A percentile compares a stretch with the other conserved stretches of the same genome.
These are phyloP conservation scores for Cryptococcus amylolentus DNA, from an alignment of 1,284 basidiomycete species.

Conservation along the genomic window DNA sequence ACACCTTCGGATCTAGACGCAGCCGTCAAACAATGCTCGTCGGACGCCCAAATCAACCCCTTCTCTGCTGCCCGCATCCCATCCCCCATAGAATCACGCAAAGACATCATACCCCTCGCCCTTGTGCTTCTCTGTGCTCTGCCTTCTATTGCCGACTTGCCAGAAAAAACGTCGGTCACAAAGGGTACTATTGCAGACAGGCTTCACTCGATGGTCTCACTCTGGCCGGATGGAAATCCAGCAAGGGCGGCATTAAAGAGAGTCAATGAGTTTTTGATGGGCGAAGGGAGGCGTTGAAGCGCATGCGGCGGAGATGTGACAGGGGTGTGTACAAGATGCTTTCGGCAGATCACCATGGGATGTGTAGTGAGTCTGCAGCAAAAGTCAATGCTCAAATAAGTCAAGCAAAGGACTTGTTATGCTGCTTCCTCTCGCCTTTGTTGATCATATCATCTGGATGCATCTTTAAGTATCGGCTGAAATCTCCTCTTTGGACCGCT, in stretches of 20 bases:
- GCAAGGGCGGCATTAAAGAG: conserved; percentile 43
- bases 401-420: too few relatives aligned
- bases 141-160: not conserved
- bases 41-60: not conserved
- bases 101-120: conserved; percentile 29
- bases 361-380: too few relatives aligned
- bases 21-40: conserved; percentile 1
- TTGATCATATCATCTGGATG: too few relatives aligned
- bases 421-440: too few relatives aligned
- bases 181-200: conserved; percentile 28
- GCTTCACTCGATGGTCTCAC: conserved; percentile 39
- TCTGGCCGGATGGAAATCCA: conserved; percentile 48
- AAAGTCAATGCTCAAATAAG: too few relatives aligned
- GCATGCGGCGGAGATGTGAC: not conserved
- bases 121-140: conserved; percentile 25
- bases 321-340: too few relatives aligned
- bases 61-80: not conserved
- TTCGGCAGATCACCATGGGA: too few relatives aligned
- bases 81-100: conserved; percentile 14
- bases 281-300: conserved; percentile 5
- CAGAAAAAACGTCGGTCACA: conserved; percentile 8
- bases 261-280: conserved; percentile 48
- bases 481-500: too few relatives aligned
- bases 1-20: conserved; percentile 11
- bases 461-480: too few relatives aligned